Percentiles rank a stretch among this genome's conserved stretches.
phyloP scores from a whole-genome alignment of 169 alveolate genomes.

The Toxoplasma gondii region DNA sequence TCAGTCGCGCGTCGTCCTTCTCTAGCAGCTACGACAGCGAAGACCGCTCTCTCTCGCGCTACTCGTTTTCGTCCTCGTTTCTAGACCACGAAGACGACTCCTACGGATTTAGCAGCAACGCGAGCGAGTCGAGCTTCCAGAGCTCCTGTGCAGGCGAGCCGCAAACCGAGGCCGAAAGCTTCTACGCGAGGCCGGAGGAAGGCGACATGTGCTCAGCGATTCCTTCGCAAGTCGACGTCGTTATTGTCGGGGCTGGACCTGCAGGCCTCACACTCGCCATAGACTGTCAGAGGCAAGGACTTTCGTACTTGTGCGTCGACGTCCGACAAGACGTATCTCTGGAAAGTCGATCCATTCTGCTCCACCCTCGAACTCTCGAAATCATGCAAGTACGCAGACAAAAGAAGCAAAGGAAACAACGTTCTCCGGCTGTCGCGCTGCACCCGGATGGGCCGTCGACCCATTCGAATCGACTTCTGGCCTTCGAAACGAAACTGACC shows the following conservation, averaged over 20 bases:
- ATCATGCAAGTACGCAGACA: constrained; percentile 43
- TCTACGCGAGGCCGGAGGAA: neutral
- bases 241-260: constrained; percentile 66
- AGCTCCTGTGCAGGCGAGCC: neutral
- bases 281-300: constrained; percentile 11
- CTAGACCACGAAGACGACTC: neutral
- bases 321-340: neutral
- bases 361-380: constrained; percentile 61
- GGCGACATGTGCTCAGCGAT: neutral
- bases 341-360: constrained; percentile 45
- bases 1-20: neutral
- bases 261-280: constrained; percentile 63
- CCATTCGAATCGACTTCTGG: no score
- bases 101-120: neutral
- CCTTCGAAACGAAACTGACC: no score
- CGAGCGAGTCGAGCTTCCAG: neutral
- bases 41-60: neutral
- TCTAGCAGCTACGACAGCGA: neutral
- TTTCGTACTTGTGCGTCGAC: constrained; percentile 47
- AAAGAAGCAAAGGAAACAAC: neutral
- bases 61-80: neutral
- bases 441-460: no score
- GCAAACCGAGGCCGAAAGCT: neutral
- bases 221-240: constrained; percentile 50
- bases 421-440: neutral